A percentile compares a stretch with the other conserved stretches of the same genome.
Conservation (phyloP, 306 rosid genomes). For the Cucurbita pepo region DNA sequence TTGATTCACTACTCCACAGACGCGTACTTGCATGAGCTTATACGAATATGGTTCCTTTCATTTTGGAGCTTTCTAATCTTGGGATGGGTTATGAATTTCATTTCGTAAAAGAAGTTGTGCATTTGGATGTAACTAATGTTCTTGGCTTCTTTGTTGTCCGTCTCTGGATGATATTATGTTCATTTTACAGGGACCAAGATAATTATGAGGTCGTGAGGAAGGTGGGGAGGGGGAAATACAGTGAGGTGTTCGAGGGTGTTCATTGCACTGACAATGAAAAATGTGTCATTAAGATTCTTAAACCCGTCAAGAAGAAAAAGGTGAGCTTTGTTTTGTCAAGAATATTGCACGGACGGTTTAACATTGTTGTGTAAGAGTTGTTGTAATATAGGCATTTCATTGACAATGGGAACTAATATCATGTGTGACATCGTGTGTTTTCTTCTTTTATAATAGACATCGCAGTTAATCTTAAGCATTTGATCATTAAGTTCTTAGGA, state of each 20-base stretch:
- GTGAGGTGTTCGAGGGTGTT: constrained; percentile 94
- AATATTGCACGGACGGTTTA: not conserved
- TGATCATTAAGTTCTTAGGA: not conserved
- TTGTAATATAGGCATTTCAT: not conserved
- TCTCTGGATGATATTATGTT: not conserved
- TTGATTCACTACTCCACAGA: not conserved
- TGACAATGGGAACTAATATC: not conserved
- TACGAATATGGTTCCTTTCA: not conserved
- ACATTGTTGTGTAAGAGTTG: not conserved
- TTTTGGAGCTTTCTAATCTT: not conserved
- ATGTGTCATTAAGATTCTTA: constrained; percentile 90
- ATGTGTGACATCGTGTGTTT: not conserved
- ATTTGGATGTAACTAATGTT: not conserved
- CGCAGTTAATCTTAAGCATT: not conserved
- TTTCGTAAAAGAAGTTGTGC: not conserved
- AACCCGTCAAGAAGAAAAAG: constrained; percentile 96
- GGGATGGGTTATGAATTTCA: not conserved
- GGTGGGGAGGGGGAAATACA: constrained; percentile 90
- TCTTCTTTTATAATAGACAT: not conserved
- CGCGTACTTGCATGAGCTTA: not conserved
- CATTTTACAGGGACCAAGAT: constrained; percentile 52
- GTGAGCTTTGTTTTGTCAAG: not conserved
- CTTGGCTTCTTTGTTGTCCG: not conserved
- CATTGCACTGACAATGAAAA: constrained; percentile 76
- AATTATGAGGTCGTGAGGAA: constrained; percentile 94